Percentiles rank a stretch among this genome's conserved stretches.
These are phyloP conservation scores for Candida anglica DNA, from an alignment of 805 yeast species.

Conservation along the genomic window DNA sequence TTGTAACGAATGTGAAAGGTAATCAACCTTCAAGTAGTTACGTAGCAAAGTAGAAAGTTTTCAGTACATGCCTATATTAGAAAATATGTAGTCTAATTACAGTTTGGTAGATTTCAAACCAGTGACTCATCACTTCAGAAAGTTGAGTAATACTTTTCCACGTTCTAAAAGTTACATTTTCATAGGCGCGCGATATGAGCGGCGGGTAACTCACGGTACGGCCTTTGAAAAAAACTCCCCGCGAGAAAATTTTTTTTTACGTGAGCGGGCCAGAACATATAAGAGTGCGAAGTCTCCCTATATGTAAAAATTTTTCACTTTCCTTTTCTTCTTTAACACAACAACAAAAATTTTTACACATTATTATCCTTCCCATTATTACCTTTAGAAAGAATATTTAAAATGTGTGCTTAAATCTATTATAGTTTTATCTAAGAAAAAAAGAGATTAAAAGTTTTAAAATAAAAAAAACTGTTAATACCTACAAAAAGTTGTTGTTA, in stretches of 20 bases:
- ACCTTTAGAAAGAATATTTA: slow-evolving; percentile 7
- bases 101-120: too few species aligned
- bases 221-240: too few species aligned
- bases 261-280: slow-evolving; percentile 3
- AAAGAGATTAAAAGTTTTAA: slow-evolving; percentile 16
- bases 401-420: slow-evolving; percentile 34
- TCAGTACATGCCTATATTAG: too few species aligned
- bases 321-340: slow-evolving; percentile 6
- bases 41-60: too few species aligned
- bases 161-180: slow-evolving; percentile 2
- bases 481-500: slow-evolving; percentile 21
- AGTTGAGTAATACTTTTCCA: too few species aligned
- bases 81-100: too few species aligned
- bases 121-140: too few species aligned
- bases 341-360: slow-evolving; percentile 8
- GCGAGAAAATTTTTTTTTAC: slow-evolving; percentile 1
- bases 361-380: slow-evolving; percentile 4
- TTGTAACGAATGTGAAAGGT: too few species aligned
- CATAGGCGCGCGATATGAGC: too few species aligned
- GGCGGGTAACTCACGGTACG: too few species aligned
- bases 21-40: too few species aligned
- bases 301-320: slow-evolving; percentile 4
- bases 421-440: slow-evolving; percentile 11
- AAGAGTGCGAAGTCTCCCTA: slow-evolving; percentile 2
- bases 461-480: slow-evolving; percentile 12